phyloP scores from a whole-genome alignment of 2,329 filamentous ascomycete genomes.

The Massarina eburnea region DNA sequence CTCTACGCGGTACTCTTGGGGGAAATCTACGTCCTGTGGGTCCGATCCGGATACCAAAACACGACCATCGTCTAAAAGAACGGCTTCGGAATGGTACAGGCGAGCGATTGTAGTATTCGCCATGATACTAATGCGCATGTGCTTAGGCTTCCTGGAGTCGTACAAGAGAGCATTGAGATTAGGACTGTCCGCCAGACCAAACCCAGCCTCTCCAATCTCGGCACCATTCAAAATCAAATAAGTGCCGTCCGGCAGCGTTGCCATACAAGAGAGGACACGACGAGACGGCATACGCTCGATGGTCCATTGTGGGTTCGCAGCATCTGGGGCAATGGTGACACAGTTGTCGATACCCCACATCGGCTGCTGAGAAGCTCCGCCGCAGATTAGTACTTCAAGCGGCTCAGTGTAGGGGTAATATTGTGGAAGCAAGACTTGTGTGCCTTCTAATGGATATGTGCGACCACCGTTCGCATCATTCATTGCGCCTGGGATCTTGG shows the following conservation, averaged over 20 bases:
- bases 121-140: slow-evolving; percentile 63
- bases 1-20: slow-evolving; percentile 66
- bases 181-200: slow-evolving; percentile 58
- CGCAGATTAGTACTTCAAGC: slow-evolving; percentile 64
- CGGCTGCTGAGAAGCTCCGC: slow-evolving; percentile 60
- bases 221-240: slow-evolving; percentile 67
- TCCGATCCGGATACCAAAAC: slow-evolving; percentile 64
- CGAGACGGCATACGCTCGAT: slow-evolving; percentile 68
- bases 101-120: slow-evolving; percentile 66
- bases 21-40: slow-evolving; percentile 49
- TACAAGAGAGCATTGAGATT: slow-evolving; percentile 67
- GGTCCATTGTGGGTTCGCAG: slow-evolving; percentile 57
- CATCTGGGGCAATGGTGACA: slow-evolving; percentile 63
- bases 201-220: slow-evolving; percentile 62
- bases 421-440: slow-evolving; percentile 64
- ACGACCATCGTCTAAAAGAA: slow-evolving; percentile 64
- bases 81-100: slow-evolving; percentile 66
- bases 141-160: slow-evolving; percentile 58
- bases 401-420: slow-evolving; percentile 63
- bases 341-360: slow-evolving; percentile 66
- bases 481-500: too few species aligned
- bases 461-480: slow-evolving; percentile 54
- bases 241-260: slow-evolving; percentile 65
- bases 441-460: slow-evolving; percentile 68
- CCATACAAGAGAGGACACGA: slow-evolving; percentile 65